Evolutionary conservation across 345 rosid genomes (phyloP), one percentile per base, ranked within the genome.

Genomic region (Lumnitzera littorea): DNA sequence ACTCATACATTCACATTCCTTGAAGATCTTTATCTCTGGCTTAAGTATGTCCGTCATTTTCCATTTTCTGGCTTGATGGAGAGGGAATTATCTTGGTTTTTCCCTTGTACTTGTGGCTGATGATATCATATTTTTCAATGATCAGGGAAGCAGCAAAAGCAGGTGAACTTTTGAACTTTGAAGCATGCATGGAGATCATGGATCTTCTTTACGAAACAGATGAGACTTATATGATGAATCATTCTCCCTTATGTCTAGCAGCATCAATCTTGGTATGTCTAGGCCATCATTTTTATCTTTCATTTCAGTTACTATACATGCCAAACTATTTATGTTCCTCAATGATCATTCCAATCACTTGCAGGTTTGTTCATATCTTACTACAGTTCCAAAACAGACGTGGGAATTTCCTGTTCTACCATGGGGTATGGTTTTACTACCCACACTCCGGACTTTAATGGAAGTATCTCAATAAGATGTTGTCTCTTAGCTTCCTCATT

Each of bases 141-240:
- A 65, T 23, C 53, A 91, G 98, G 72, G 86, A 56, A 77, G 87
- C 84, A 55, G 86, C 95, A 46, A 83, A 70, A 65, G 82, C 76
- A 71, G 96, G 91, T 51, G 86, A 84, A 64, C 70, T 80, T 47
- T 66, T 88, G 70, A 72, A 78, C 66, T 78, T 82, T 58, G 88
- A 86, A 62, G 88, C 83, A 53, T 88, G 91, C 72, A 81, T 83
- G 88, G 91, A 88, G 65, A 56, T 88, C 71, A 84, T 88, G 88
- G 98, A 91, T 80, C 91, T 91, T 76, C 88, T 88, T 49, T 88
- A 84, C 53, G 95, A 86, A 65, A 84, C 71, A 70, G 83, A 88
- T 75, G 86, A 82, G 63, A 78, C 81, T 16, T 70, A 80, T 14
- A 51, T 60, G 62, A 79, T 82, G 50, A 77, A 77, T 53, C 53